Percentiles rank a stretch among this genome's conserved stretches.
These are phyloP conservation scores for Colletotrichum horii DNA, from an alignment of 2,329 filamentous ascomycete genomes.

Conservation along the genomic window DNA sequence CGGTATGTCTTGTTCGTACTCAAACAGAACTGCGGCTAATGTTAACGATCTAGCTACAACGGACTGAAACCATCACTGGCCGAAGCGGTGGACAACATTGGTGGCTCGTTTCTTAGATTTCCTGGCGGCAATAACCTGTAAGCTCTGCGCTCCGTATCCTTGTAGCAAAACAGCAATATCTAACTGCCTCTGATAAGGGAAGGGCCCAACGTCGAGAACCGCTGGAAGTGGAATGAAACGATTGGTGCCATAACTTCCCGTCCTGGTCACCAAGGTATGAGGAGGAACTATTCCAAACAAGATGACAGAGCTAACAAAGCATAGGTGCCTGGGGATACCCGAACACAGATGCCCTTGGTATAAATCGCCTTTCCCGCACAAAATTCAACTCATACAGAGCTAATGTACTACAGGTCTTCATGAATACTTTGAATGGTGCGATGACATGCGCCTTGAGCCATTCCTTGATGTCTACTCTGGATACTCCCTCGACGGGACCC, in stretches of 20 bases:
- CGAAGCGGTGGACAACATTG: neutral
- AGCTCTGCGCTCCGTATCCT: fast-evolving
- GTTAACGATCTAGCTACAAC: neutral
- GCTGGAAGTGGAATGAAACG: neutral
- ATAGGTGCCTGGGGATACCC: neutral
- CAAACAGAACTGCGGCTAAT: neutral
- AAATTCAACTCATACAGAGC: neutral
- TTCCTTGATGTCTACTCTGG: neutral
- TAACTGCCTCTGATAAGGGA: neutral
- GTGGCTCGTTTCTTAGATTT: neutral
- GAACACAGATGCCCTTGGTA: neutral
- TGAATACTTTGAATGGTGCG: neutral
- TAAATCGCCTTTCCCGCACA: neutral
- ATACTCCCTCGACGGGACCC: neutral
- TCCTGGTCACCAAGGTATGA: neutral
- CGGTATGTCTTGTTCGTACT: neutral
- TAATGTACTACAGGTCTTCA: neutral
- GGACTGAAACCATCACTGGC: neutral
- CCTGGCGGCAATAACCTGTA: neutral
- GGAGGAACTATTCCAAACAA: neutral
- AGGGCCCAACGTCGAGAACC: neutral
- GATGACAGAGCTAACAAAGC: neutral
- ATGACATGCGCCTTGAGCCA: neutral
- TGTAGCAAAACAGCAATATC: neutral
- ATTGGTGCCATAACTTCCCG: neutral